Conservation (phyloP, 1,139 yeast genomes). For the Pichia sp. region DNA sequence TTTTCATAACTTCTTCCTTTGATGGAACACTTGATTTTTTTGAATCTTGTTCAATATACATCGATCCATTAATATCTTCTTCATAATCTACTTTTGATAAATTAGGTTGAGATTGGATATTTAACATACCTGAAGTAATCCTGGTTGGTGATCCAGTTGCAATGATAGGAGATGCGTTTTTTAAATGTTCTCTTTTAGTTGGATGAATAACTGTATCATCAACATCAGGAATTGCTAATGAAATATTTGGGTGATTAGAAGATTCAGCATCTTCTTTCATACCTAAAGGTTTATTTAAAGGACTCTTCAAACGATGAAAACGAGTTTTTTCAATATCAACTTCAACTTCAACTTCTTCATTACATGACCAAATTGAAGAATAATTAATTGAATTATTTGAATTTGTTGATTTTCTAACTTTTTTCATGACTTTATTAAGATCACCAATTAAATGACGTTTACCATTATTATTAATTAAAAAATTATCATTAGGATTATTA, state of each 20-base stretch:
- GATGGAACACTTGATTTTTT: slow-evolving; percentile 26
- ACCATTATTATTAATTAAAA: slow-evolving; percentile 10
- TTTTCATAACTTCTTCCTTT: slow-evolving; percentile 21
- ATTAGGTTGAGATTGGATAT: slow-evolving; percentile 26
- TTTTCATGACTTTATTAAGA: slow-evolving; percentile 21
- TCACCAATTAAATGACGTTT: slow-evolving; percentile 23
- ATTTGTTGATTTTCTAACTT: slow-evolving; percentile 12
- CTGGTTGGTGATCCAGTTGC: slow-evolving; percentile 37
- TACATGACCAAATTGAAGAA: slow-evolving; percentile 19
- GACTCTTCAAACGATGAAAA: not conserved
- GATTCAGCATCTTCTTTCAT: slow-evolving; percentile 7
- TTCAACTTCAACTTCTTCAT: not conserved
- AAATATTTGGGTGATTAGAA: slow-evolving; percentile 10
- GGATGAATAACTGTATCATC: slow-evolving; percentile 25
- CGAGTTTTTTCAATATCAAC: not conserved
- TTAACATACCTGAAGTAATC: slow-evolving; percentile 67
- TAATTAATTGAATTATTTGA: not conserved
- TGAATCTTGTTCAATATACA: slow-evolving; percentile 7
- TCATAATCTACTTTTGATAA: slow-evolving; percentile 26
- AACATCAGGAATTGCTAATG: slow-evolving; percentile 23
- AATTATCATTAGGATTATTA: not conserved
- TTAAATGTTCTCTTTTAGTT: slow-evolving; percentile 20
- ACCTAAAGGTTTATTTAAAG: slow-evolving; percentile 12
- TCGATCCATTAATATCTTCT: slow-evolving; percentile 13
- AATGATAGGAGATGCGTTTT: slow-evolving; percentile 28